Percentiles rank a stretch among this genome's conserved stretches.
phyloP scores from a whole-genome alignment of 2,329 filamentous ascomycete genomes.

The Calonectria ilicicola region DNA sequence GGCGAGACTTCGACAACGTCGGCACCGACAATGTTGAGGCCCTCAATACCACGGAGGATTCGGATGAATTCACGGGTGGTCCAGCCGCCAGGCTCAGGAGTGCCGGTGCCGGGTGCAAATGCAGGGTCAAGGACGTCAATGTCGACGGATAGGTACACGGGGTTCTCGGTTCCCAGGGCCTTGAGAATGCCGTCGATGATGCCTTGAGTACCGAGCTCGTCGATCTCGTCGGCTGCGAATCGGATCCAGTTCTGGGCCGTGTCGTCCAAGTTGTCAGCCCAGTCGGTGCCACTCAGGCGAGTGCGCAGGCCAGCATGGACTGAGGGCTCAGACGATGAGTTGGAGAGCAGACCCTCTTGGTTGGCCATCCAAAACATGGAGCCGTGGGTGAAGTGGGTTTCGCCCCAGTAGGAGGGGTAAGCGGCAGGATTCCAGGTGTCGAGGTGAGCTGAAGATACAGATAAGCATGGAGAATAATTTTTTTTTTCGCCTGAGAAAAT shows the following conservation, averaged over 20 bases:
- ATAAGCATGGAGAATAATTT: neutral
- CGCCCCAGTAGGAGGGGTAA: slow-evolving; percentile 81
- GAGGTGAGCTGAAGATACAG: slow-evolving; percentile 65
- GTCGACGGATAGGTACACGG: slow-evolving; percentile 84
- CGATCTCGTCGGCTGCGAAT: slow-evolving; percentile 86
- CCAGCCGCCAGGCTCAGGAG: slow-evolving; percentile 92
- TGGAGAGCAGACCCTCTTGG: slow-evolving; percentile 82
- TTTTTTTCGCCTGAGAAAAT: neutral
- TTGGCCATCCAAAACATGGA: slow-evolving; percentile 93
- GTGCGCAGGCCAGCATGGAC: slow-evolving; percentile 89
- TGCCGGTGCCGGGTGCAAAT: slow-evolving; percentile 80
- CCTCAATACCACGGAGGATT: slow-evolving; percentile 85
- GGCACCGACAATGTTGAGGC: slow-evolving; percentile 86
- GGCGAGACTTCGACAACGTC: slow-evolving; percentile 90
- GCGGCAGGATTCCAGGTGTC: slow-evolving; percentile 88
- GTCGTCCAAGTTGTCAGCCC: slow-evolving; percentile 78
- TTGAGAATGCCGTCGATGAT: slow-evolving; percentile 78
- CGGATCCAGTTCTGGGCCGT: slow-evolving; percentile 81
- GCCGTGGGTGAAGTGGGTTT: slow-evolving; percentile 82
- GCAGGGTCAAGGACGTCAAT: slow-evolving; percentile 88
- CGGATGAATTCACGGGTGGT: slow-evolving; percentile 88
- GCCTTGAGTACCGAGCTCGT: slow-evolving; percentile 80
- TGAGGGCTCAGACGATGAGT: slow-evolving; percentile 74
- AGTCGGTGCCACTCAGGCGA: slow-evolving; percentile 74
- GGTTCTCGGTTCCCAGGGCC: slow-evolving; percentile 79